phyloP scores from a whole-genome alignment of 2,329 filamentous ascomycete species.

The Acrocalymma vagum region DNA sequence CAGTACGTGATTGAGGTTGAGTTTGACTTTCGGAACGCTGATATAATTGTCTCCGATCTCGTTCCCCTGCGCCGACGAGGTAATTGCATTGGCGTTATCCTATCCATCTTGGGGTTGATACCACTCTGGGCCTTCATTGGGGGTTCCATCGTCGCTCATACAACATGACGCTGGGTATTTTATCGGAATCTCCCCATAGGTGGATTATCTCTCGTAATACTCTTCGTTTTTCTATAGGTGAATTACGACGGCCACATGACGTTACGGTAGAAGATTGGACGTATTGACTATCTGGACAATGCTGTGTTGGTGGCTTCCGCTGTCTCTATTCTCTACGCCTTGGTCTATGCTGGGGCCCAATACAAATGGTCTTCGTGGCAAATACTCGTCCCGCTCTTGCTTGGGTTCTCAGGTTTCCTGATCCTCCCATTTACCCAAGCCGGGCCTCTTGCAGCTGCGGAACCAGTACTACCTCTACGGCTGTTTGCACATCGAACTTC shows the following conservation, averaged over 20 bases:
- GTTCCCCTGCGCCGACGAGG: conserved; percentile 55
- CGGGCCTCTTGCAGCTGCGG: conserved; percentile 24
- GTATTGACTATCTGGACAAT: conserved; percentile 53
- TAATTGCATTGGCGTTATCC: conserved; percentile 36
- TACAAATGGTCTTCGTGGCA: conserved; percentile 47
- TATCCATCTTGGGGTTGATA: conserved; percentile 9
- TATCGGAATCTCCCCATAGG: conserved; percentile 34
- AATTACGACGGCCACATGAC: conserved; percentile 18
- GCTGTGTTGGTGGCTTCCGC: conserved; percentile 48
- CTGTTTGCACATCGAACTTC: conserved; percentile 17
- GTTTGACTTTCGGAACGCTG: too few relatives aligned
- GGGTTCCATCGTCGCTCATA: conserved; percentile 19
- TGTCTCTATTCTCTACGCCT: conserved; percentile 48
- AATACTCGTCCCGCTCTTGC: conserved; percentile 52
- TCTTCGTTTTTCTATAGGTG: too few relatives aligned
- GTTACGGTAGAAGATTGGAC: background rate
- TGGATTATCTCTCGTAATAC: conserved; percentile 23
- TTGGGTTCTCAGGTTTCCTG: conserved; percentile 50
- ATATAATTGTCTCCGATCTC: conserved; percentile 54
- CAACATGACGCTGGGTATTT: conserved; percentile 56
- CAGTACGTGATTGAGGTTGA: too few relatives aligned
- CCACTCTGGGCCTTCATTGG: conserved; percentile 20
- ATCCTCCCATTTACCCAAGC: conserved; percentile 45
- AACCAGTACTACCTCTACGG: conserved; percentile 7
- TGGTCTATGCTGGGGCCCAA: conserved; percentile 51